Conservation (phyloP, 2,329 filamentous ascomycete species). For the Paecilomyces sp. region DNA sequence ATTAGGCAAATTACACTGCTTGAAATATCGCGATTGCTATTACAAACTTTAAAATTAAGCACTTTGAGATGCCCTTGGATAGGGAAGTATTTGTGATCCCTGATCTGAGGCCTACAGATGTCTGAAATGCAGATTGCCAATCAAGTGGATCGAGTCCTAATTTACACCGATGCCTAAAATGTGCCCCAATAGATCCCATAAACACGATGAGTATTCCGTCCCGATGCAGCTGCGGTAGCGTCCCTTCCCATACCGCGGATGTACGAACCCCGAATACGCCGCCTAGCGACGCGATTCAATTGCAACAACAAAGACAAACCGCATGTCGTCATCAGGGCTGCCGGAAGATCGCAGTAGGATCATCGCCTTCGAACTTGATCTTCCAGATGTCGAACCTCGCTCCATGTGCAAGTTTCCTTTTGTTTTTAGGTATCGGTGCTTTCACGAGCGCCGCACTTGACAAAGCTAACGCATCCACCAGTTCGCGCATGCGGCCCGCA, state of each 20-base stretch:
- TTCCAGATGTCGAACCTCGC: slow-evolving; percentile 34
- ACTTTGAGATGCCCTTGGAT: background rate
- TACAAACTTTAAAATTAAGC: background rate
- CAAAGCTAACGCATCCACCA: slow-evolving; percentile 68
- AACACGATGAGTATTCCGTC: background rate
- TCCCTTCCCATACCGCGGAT: background rate
- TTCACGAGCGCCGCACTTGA: slow-evolving; percentile 65
- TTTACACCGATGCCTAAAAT: background rate
- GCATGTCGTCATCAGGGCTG: background rate
- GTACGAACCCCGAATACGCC: background rate
- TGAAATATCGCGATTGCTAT: background rate
- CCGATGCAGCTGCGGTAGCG: background rate
- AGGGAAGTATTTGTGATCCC: background rate
- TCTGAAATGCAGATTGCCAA: background rate
- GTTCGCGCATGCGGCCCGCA: slow-evolving; percentile 63
- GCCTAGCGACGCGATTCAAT: background rate
- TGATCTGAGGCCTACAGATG: background rate
- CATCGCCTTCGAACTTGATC: slow-evolving; percentile 22
- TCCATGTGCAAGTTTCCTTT: slow-evolving; percentile 31
- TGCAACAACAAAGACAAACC: background rate
- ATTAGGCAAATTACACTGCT: background rate
- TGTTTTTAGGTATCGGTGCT: slow-evolving; percentile 35
- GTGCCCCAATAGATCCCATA: background rate
- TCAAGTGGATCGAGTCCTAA: background rate
- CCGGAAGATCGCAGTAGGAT: slow-evolving; percentile 1